Percentiles rank a stretch among this genome's conserved stretches.
Conservation (phyloP, 257 asterid genomes). For the Eucommia ulmoides region DNA sequence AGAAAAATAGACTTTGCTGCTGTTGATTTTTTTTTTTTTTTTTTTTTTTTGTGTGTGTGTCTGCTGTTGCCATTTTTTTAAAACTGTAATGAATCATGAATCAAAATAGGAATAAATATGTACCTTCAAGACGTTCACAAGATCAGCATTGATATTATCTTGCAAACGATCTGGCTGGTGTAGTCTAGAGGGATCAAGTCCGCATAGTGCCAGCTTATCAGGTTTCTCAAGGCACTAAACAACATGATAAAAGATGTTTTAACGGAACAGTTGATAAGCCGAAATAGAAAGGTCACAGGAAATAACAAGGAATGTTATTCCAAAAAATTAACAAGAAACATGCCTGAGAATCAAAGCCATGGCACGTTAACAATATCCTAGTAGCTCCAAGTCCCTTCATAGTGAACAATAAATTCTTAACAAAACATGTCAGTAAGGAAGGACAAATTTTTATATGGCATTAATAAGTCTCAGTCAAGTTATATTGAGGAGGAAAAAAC, state of each 20-base stretch:
- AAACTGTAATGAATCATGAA: neutral
- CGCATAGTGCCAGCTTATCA: slow-evolving; percentile 73
- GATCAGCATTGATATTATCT: slow-evolving; percentile 48
- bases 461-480: too few species aligned
- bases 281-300: slow-evolving; percentile 5
- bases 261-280: too few species aligned
- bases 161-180: slow-evolving; percentile 73
- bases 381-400: slow-evolving; percentile 68
- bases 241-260: slow-evolving; percentile 1
- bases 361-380: slow-evolving; percentile 63
- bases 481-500: too few species aligned
- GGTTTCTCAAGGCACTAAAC: slow-evolving; percentile 64
- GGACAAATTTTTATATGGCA: too few species aligned
- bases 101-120: slow-evolving; percentile 3
- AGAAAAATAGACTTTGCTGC: too few species aligned
- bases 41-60: too few species aligned
- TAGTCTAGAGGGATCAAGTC: slow-evolving; percentile 65
- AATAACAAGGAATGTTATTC: slow-evolving; percentile 5
- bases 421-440: too few species aligned
- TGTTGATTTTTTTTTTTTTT: too few species aligned
- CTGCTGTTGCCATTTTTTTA: too few species aligned
- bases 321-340: slow-evolving; percentile 11
- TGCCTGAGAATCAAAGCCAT: slow-evolving; percentile 64
- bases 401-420: slow-evolving; percentile 16
- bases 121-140: slow-evolving; percentile 77